phyloP scores from a whole-genome alignment of 345 rosid genomes.

The Hibiscus trionum region DNA sequence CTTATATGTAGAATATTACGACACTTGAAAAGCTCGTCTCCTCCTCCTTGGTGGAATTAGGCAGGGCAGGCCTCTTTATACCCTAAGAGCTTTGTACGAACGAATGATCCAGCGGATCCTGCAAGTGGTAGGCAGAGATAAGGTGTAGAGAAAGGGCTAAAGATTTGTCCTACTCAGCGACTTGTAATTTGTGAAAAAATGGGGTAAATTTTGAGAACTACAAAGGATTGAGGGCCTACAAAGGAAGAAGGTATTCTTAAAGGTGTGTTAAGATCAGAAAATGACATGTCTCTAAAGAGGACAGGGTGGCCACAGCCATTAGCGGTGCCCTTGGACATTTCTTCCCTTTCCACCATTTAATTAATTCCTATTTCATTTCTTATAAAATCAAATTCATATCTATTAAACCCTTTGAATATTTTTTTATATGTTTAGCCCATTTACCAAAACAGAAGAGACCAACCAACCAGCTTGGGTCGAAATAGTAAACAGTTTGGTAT shows the following conservation, averaged over 20 bases:
- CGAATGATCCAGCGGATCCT: slow-evolving; percentile 12
- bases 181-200: neutral
- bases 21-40: neutral
- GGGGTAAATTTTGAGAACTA: slow-evolving; percentile 23
- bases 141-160: neutral
- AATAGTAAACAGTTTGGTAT: too few species aligned
- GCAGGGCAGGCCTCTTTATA: slow-evolving; percentile 15
- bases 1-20: too few species aligned
- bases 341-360: slow-evolving; percentile 16
- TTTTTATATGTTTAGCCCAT: too few species aligned
- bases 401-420: too few species aligned
- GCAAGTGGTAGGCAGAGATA: slow-evolving; percentile 25
- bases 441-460: too few species aligned
- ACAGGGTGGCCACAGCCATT: slow-evolving; percentile 43
- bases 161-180: neutral
- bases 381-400: neutral
- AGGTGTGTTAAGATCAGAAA: slow-evolving; percentile 47
- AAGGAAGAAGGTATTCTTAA: slow-evolving; percentile 15
- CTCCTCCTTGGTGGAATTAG: neutral
- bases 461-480: too few species aligned
- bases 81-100: slow-evolving; percentile 17
- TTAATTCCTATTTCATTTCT: neutral
- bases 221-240: slow-evolving; percentile 42
- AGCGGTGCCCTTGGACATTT: slow-evolving; percentile 56
- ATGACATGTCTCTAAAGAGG: slow-evolving; percentile 47